Evolutionary conservation across 2,329 filamentous ascomycete genomes (phyloP), one percentile per base, ranked within the genome.

Genomic region (Bimuria novae-zelandiae): DNA sequence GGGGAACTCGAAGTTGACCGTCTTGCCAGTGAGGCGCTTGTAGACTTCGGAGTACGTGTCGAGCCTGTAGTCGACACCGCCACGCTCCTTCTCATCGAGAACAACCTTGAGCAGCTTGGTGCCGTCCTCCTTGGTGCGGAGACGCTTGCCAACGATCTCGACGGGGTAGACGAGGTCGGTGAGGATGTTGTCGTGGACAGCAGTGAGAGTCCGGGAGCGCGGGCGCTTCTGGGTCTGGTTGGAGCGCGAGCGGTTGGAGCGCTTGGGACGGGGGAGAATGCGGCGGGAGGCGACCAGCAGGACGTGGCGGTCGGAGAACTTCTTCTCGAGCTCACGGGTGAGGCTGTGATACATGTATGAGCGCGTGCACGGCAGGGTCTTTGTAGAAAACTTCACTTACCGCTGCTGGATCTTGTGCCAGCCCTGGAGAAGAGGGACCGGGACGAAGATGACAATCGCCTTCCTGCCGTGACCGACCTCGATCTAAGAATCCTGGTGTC

Each of bases 401-500:
- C 94, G 92, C 86, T 97, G 94, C 88, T 99, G 94, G 79, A 96
- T 91, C 78, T 94, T 92, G 90, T 97, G 94, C 91, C 97, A 99
- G 80, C 90, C 90, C 80, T 88, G 84, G 80, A 99, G 91, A 81
- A 95, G 91, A 82, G 94, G 94, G 80, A 99, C 94, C 79, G 94
- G 94, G 86, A 99, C 94, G 90, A 99, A 99, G 90, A 99, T 96
- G 86, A 96, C 93, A 85, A 99, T 94, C 78, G 94, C 94, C 89
- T 97, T 99, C 88, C 96, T 96, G 88, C 94, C 94, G 86, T 97
- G 92, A 85, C 94, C 94, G 84, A 97, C 93, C 86, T 99, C 94
- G 86, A 99, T 94, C 94, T 99, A 76, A 77, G 76, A 79, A 75
- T 80, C 79, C 79, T 81, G 79, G 79, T 80, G 78, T 81, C 78